Base-by-base conservation (phyloP, 2,329 filamentous ascomycete genomes). In the Ciborinia camelliae region DNA sequence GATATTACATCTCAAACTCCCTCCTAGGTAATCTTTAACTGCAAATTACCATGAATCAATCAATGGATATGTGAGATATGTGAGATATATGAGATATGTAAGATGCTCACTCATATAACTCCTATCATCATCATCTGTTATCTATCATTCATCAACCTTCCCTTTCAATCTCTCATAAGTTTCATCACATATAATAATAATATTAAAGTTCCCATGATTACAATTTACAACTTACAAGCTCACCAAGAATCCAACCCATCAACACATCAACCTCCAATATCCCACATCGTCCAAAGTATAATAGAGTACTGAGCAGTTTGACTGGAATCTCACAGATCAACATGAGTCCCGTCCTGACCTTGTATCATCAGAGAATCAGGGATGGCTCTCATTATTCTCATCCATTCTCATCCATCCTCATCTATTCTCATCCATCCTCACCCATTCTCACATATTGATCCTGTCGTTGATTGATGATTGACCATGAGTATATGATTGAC, bases 221-320 rank as follows among this genome's bases (percentile, higher is more conserved):
- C n/a, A n/a, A n/a, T n/a, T n/a, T n/a, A n/a, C 26, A 6, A 30
- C 12, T 39, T 5, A 45, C 54, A 45, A 39, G 39, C 26, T 57
- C 54, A 32, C 26, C 39, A 7, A 57, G 39, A 14, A 47, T 41
- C n/a, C n/a, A n/a, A n/a, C n/a, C n/a, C n/a, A n/a, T n/a, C n/a
- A n/a, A n/a, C n/a, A n/a, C n/a, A n/a, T n/a, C 54, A 45, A 45
- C 14, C n/a, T 58, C 20, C 14, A 41, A 58, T 45, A 58, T 57
- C 54, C 54, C 54, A 57, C 39, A 43, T 57, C 26, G 20, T 28
- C 7, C 12, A 45, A 57, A 57, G 54, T 57, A 57, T 57, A 57
- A 57, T 57, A 57, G 12, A 57, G 39, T 45, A 45, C 26, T 32
- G 28, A n/a, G n/a, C n/a, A n/a, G n/a, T n/a, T n/a, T n/a, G n/a